Conservation (phyloP, 2,329 filamentous ascomycete genomes). For the Colletotrichum horii region DNA sequence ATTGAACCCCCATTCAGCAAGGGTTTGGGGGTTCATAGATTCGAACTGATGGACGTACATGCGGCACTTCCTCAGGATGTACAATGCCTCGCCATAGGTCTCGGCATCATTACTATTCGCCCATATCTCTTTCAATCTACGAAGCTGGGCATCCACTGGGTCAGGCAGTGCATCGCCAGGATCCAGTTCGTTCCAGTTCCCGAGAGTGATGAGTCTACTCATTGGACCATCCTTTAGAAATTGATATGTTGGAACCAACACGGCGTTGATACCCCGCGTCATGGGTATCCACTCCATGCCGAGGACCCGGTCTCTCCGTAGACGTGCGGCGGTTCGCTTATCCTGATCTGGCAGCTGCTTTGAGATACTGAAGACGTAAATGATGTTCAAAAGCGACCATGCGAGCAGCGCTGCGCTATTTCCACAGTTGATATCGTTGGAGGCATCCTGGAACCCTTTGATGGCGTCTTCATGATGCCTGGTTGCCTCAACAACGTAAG, state of each 20-base stretch:
- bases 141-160: constrained; percentile 3
- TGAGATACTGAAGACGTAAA: constrained; percentile 15
- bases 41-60: constrained; percentile 22
- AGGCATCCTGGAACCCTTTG: neutral
- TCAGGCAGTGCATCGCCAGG: neutral
- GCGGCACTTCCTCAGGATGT: constrained; percentile 14
- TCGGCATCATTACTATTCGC: neutral
- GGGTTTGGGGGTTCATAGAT: neutral
- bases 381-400: constrained; percentile 18
- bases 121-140: constrained; percentile 9
- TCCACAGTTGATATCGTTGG: neutral
- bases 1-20: constrained; percentile 22
- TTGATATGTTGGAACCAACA: constrained; percentile 11
- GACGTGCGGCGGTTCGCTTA: neutral
- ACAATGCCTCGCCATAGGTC: constrained; percentile 18
- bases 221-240: constrained; percentile 9
- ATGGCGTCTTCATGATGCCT: constrained; percentile 14
- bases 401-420: constrained; percentile 17
- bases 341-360: neutral
- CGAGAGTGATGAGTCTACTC: neutral
- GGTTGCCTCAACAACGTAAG: neutral
- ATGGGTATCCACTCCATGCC: constrained; percentile 26
- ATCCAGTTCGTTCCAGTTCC: constrained; percentile 25
- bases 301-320: constrained; percentile 16
- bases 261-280: constrained; percentile 22